These are phyloP conservation scores for Aotearoamyces nothofagi DNA, from an alignment of 2,329 filamentous ascomycete genomes.

Conservation along the genomic window DNA sequence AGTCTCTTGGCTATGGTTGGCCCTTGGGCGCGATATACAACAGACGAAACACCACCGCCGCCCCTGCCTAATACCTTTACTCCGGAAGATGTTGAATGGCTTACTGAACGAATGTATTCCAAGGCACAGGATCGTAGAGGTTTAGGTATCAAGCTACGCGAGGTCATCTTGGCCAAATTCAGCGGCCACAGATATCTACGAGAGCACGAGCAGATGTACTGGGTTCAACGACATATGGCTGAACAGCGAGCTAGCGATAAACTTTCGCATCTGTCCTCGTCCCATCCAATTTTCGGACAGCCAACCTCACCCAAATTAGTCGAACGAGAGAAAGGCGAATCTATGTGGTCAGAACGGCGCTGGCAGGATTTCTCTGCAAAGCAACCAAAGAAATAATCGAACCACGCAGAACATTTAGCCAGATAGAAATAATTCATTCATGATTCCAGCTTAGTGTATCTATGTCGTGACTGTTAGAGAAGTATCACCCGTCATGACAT, in stretches of 20 bases:
- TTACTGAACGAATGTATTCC: conserved; percentile 43
- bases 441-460: too few species aligned
- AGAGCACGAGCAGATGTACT: conserved; percentile 24
- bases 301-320: background rate
- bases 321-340: background rate
- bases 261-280: background rate
- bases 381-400: background rate
- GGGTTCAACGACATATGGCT: conserved; percentile 1
- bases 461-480: too few species aligned
- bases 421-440: too few species aligned
- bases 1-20: conserved; percentile 41
- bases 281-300: background rate
- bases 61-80: conserved; percentile 32
- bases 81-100: conserved; percentile 31
- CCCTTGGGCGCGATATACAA: conserved; percentile 40
- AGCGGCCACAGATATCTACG: conserved; percentile 38
- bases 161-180: conserved; percentile 38
- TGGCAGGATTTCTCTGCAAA: conserved; percentile 1
- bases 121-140: conserved; percentile 37
- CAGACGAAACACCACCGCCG: conserved; percentile 26
- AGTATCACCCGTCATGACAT: too few species aligned
- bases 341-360: background rate
- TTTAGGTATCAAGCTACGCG: conserved; percentile 35
- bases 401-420: too few species aligned
- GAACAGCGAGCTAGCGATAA: background rate